Base-by-base conservation (phyloP, 2,329 filamentous ascomycete species). In the Pseudogymnoascus sp. region DNA sequence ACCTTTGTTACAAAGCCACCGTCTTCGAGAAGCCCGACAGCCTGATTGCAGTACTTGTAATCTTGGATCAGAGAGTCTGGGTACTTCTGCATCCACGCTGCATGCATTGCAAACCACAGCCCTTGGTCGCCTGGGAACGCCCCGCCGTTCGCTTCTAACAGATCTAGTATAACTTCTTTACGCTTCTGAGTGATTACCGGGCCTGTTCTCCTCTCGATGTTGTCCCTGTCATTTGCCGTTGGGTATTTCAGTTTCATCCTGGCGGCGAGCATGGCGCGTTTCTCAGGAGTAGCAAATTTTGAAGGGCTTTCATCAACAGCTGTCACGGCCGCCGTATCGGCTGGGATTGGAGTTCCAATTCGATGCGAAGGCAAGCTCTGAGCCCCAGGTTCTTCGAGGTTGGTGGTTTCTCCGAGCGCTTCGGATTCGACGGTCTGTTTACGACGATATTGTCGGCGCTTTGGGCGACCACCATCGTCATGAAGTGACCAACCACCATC, bases 61-160 rank as follows among this genome's bases (percentile, higher is more conserved):
- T 69, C 68, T 5, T 71, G 72, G 7, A 70, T 62, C 4, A 53
- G 40, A 7, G 66, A 65, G 6, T 60, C 56, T 4, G 64, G 61
- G 60, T 66, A 65, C 50, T 66, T 64, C 59, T 70, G 69, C 11
- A 72, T 56, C 70, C 70, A 74, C 8, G 65, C 61, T 38, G 60
- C 65, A 18, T 71, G 65, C 63, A 69, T 68, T 37, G 67, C 68
- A 60, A 70, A 68, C 72, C 72, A 74, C 2, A 74, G 46, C 40
- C 68, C 65, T 62, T 66, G 67, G 14, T 70, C 68, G 6, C 67
- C 71, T 4, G 72, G 70, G 44, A 74, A 72, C 5, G 71, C 59
- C 5, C 69, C 67, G 0, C 65, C 63, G 37, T 72, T 72, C 4
- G 50, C 64, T 44, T 64, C 62, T 11, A 65, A 21, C 18, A 65